Percentiles rank a stretch among this genome's conserved stretches.
phyloP scores from a whole-genome alignment of 805 yeast genomes.

The Dipodascus geniculatus region DNA sequence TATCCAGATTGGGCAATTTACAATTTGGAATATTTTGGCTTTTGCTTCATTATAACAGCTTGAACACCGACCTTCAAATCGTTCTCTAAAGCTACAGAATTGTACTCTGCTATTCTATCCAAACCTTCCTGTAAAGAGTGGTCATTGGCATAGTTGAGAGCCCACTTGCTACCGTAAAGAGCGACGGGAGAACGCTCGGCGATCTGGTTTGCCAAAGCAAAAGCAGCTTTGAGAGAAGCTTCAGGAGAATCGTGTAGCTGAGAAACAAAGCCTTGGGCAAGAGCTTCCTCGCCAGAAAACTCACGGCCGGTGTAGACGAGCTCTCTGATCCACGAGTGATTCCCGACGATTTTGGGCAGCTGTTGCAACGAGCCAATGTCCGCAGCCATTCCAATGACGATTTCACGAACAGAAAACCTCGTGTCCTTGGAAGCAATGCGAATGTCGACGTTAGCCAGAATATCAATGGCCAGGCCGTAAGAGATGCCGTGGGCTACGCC shows the following conservation, averaged over 20 bases:
- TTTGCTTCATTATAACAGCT: conserved; percentile 19
- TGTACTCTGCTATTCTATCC: conserved; percentile 41
- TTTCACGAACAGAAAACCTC: conserved; percentile 51
- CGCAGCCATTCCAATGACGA: conserved; percentile 63
- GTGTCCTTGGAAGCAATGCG: conserved; percentile 44
- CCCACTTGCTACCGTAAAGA: conserved; percentile 49
- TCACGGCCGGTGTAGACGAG: conserved; percentile 49
- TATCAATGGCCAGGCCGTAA: conserved; percentile 60
- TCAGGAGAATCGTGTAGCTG: conserved; percentile 34
- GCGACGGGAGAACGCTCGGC: conserved; percentile 44
- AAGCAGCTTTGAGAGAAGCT: conserved; percentile 39
- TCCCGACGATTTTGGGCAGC: conserved; percentile 40
- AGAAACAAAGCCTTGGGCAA: conserved; percentile 42
- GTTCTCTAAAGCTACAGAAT: conserved; percentile 28
- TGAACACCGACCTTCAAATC: conserved; percentile 23
- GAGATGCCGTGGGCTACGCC: conserved; percentile 52
- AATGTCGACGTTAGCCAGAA: conserved; percentile 45
- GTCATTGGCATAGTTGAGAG: conserved; percentile 34
- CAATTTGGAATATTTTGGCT: conserved; percentile 21
- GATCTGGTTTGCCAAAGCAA: conserved; percentile 37
- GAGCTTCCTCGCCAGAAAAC: conserved; percentile 46
- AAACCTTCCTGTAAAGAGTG: conserved; percentile 36
- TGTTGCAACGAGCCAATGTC: conserved; percentile 72
- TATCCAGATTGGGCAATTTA: too few species aligned
- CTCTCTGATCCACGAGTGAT: conserved; percentile 47